Evolutionary conservation across 345 rosid genomes (phyloP).

Genomic region (Citrus mangshanensis): DNA sequence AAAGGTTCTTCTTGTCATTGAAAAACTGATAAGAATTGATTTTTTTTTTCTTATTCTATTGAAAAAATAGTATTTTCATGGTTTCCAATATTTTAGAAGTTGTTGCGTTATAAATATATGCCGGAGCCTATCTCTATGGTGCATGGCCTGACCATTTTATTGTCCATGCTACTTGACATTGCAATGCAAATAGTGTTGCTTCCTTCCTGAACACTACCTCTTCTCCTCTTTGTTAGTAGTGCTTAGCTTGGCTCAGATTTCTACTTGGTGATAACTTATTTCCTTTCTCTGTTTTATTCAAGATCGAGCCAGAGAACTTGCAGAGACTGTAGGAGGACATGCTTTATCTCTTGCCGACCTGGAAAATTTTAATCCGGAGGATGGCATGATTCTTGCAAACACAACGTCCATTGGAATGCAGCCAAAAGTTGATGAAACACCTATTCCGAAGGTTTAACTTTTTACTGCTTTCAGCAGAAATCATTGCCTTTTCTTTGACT

Average conservation of each 20-base stretch:
- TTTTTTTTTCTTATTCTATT: neutral
- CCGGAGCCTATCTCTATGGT: neutral
- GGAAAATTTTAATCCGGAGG: constrained; percentile 62
- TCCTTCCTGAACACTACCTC: neutral
- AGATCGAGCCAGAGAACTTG: constrained; percentile 82
- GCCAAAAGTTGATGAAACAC: constrained; percentile 83
- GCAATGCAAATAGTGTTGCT: neutral
- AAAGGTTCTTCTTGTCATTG: neutral
- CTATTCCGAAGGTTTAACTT: constrained; percentile 66
- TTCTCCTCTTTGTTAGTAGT: neutral
- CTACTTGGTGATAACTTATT: constrained; percentile 15
- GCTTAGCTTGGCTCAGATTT: neutral
- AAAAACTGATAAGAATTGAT: neutral
- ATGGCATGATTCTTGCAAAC: constrained; percentile 86
- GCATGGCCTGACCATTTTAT: neutral
- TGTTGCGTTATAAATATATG: neutral
- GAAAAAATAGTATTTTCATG: neutral
- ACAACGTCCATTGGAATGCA: constrained; percentile 96
- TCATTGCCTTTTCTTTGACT: neutral
- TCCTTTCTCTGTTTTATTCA: constrained; percentile 16
- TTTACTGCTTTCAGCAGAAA: neutral
- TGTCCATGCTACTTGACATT: neutral
- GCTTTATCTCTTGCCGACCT: constrained; percentile 76
- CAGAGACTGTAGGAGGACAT: constrained; percentile 63
- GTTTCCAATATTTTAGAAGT: neutral